Base-by-base conservation (phyloP, 164 flowering plant species). In the Magnolia officinalis region DNA sequence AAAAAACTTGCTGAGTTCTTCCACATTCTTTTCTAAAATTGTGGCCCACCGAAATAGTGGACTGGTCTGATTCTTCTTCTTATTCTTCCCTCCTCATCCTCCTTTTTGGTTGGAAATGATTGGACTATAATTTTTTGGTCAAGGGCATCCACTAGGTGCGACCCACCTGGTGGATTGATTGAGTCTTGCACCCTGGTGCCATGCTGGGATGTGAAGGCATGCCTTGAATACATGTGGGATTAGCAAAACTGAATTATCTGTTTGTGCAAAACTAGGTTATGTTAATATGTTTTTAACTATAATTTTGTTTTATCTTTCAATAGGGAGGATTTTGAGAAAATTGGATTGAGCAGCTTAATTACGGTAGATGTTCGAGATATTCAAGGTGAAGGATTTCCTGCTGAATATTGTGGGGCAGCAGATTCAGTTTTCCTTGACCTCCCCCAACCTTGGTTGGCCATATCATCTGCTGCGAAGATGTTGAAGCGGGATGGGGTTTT, bases 401-500 rank as follows among this genome's bases (percentile, higher is more conserved):
- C 89, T 74, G 88, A 89, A 71, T 87, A 86, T 73, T 70, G 73
- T 74, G 92, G 95, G 23, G 20, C 49, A 74, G 95, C 87, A 49
- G 99, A 96, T 86, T 84, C 98, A 23, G 89, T 94, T 9, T 96
- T 96, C 80, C 84, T 96, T 63, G 99, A 96, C 79, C 90, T 94
- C 16, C 98, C 99, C 64, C 98, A 96, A 83, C 99, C 99, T 59
- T 96, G 99, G 99, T 78, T 94, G 81, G 98, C 94, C 72, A 92
- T 96, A 83, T 93, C 94, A 49, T 96, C 98, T 61, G 95, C 94
- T 78, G 93, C 78, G 4, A 90, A 89, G 85, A 90, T 94, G 94
- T 82, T 96, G 86, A 94, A 90, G 83, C 90, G 77, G 79, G 99
- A 96, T 83, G 99, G 91, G 45, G 74, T 89, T 21, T 66, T 96